Evolutionary conservation across 805 yeast species (phyloP), one percentile per base, ranked within the genome.

Genomic region (Candida orba): DNA sequence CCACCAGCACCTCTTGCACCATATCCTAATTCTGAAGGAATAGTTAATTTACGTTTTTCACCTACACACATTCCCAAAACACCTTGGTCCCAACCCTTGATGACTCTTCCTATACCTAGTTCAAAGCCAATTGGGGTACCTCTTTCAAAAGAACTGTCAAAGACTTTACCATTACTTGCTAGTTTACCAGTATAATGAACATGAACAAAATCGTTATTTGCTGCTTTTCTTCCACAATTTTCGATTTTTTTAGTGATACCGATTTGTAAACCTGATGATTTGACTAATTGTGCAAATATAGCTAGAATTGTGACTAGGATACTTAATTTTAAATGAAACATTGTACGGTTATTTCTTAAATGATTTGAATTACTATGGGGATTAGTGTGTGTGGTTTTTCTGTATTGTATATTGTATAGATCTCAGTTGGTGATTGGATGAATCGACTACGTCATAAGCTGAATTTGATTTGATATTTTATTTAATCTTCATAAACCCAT

Each of bases 71-170:
- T 54, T 39, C 67, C 83, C 79, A 33, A 69, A 40, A 88, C 66
- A 35, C 96, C 96, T 64, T 81, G 78, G 50, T 89, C 97, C 96
- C 96, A 89, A 46, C 97, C 96, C 47, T 71, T 58, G 58, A 89
- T 89, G 29, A 89, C 96, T 55, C 76, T 81, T 6, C 95, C 90
- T 23, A 64, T 62, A 35, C 96, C 97, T 42, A 90, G 66, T n/a
- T 64, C 64, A 64, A 89, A 89, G 35, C 71, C 60, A 47, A 89
- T 69, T 37, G 97, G 96, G 37, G 62, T 54, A 13, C 77, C 79
- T 57, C 95, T 75, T 20, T 61, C 58, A 44, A 71, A 64, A 2
- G 95, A 84, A 9, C 86, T 75, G 63, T 89, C 97, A 58, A 89
- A 90, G 6, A 72, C 78, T 6, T 76, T 68, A 4, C 89, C 93